phyloP scores from a whole-genome alignment of 371 early-diverging fungal genomes.

The Dichotomocladium elegans region DNA sequence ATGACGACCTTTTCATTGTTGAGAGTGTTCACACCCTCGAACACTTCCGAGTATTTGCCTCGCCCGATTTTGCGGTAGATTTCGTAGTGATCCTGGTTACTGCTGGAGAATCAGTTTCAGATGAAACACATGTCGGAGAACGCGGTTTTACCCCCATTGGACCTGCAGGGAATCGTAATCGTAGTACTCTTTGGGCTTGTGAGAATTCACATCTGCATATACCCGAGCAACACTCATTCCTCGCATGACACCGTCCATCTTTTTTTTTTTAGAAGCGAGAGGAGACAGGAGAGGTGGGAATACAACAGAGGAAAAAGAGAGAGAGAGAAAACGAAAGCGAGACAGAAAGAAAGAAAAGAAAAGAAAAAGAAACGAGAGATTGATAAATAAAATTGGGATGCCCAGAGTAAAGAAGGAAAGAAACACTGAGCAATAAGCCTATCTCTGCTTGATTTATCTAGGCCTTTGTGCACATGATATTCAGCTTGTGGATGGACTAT shows the following conservation, averaged over 20 bases:
- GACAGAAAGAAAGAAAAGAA: too few species aligned
- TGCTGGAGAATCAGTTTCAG: neutral
- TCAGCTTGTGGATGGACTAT: too few species aligned
- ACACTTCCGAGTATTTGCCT: constrained; percentile 99
- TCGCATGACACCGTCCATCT: constrained; percentile 16
- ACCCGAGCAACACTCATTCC: constrained; percentile 58
- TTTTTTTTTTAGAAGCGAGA: too few species aligned
- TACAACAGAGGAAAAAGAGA: neutral
- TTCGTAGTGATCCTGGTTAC: constrained; percentile 91
- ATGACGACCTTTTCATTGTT: constrained; percentile 90
- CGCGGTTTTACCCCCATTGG: constrained; percentile 48
- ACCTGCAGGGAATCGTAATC: constrained; percentile 80
- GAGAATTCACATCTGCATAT: constrained; percentile 81
- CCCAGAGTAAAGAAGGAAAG: too few species aligned
- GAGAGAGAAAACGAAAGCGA: neutral
- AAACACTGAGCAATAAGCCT: too few species aligned
- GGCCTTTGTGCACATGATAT: too few species aligned
- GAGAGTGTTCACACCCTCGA: constrained; percentile 90
- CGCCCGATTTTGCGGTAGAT: constrained; percentile 96
- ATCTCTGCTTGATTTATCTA: too few species aligned
- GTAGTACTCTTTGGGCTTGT: constrained; percentile 82
- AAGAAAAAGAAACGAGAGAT: too few species aligned
- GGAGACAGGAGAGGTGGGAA: too few species aligned
- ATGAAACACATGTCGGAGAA: neutral
- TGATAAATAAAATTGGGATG: too few species aligned